Base-by-base conservation (phyloP, 352 stramenopile genomes). In the Pythium brachiatum region DNA sequence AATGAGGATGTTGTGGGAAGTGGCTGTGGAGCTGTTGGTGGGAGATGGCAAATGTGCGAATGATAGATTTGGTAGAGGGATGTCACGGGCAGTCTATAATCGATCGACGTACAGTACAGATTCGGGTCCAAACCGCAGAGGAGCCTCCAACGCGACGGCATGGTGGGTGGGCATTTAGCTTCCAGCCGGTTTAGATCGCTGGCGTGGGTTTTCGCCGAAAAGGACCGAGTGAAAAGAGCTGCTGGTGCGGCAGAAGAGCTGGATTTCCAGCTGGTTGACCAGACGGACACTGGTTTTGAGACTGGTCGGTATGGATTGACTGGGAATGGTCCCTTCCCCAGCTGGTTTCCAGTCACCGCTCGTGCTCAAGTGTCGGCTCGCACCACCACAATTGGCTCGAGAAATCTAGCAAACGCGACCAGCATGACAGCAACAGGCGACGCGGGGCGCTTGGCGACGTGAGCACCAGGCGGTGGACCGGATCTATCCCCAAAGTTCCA, bases 21-120 rank as follows among this genome's bases (percentile, higher is more conserved):
- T 50, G 53, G 56, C 43, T 29, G 20, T 43, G 32, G 46, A 47
- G 11, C 63, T 58, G 34, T 34, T 54, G 29, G 29, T 15, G 34
- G 25, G 21, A 18, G 27, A 41, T 47, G 61, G 43, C 60, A 44
- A 62, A 53, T 72, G 38, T 39, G 44, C 29, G 63, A 73, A 58
- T 64, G 60, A 64, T 32, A 54, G 21, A 58, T 7, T 34, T 27
- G 44, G 11, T 38, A n/a, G 29, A 32, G 25, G 32, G 20, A 7
- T 7, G 27, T 18, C 26, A 38, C 26, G n/a, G 7, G 5, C 31
- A 9, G 29, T 34, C 29, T 34, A 34, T 34, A 34, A 34, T 34
- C 15, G 16, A 23, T 39, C 34, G 34, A 20, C 38, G 7, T 46
- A 23, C 12, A 46, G 3, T 9, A 15, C 11, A 46, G 11, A 9